Evolutionary conservation across 768 basidiomycete species (phyloP).

Genomic region (Mycena maculata): DNA sequence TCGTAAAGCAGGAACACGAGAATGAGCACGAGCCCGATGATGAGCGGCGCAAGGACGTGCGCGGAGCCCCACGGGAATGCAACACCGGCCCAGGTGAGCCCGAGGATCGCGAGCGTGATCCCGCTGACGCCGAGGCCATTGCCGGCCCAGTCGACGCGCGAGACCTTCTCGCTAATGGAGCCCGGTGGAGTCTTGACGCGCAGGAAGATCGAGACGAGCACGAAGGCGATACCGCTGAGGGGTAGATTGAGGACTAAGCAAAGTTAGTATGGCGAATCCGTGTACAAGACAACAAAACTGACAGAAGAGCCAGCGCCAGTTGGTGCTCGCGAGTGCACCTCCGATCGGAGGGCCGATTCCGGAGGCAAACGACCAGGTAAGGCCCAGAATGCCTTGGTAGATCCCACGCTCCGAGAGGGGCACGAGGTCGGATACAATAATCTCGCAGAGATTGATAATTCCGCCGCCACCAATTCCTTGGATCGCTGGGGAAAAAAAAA

Average conservation of each 20-base stretch:
- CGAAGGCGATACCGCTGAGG: no score
- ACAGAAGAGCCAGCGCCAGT: no score
- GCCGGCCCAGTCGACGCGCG: not conserved
- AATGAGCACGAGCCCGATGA: slow-evolving; percentile 54
- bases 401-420: slow-evolving; percentile 57
- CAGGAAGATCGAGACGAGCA: no score
- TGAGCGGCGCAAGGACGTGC: slow-evolving; percentile 54
- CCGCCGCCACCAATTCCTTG: slow-evolving; percentile 42
- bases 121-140: slow-evolving; percentile 48
- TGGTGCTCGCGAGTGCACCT: not conserved
- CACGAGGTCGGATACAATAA: slow-evolving; percentile 59
- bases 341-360: slow-evolving; percentile 1
- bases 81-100: slow-evolving; percentile 61
- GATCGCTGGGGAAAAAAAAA: not conserved
- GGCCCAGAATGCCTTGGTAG: slow-evolving; percentile 50
- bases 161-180: not conserved
- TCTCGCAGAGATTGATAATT: slow-evolving; percentile 50
- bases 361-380: slow-evolving; percentile 53
- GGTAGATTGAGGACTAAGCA: no score
- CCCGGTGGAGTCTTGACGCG: not conserved
- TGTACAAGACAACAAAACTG: no score
- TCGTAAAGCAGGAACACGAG: slow-evolving; percentile 54
- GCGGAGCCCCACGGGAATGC: slow-evolving; percentile 54
- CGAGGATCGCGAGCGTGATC: slow-evolving; percentile 49
- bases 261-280: no score